Conservation (phyloP, 1,284 basidiomycete genomes). For the Irpex sp. region DNA sequence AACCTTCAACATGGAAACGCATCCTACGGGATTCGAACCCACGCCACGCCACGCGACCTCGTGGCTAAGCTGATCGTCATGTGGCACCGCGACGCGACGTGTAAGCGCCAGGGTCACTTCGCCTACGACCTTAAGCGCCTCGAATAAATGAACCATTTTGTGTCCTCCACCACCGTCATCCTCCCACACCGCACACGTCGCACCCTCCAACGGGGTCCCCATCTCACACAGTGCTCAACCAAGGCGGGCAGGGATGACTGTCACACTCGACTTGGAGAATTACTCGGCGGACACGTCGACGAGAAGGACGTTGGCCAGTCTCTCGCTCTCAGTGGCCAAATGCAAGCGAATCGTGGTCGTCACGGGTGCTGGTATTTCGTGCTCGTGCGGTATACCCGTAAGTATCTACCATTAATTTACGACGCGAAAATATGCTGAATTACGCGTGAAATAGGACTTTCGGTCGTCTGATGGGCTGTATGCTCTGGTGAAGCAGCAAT, state of each 20-base stretch:
- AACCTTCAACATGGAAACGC: neutral
- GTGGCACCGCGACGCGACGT: neutral
- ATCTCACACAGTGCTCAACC: neutral
- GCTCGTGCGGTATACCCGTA: slow-evolving; percentile 90
- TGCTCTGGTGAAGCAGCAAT: slow-evolving; percentile 79
- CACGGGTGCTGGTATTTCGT: slow-evolving; percentile 90
- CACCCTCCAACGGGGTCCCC: neutral
- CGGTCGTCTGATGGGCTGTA: slow-evolving; percentile 88
- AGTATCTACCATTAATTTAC: slow-evolving; percentile 26
- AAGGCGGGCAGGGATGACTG: slow-evolving; percentile 3
- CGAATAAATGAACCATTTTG: neutral
- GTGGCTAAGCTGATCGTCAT: neutral
- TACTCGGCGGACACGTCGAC: slow-evolving; percentile 43
- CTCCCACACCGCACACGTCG: neutral
- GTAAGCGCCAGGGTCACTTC: neutral
- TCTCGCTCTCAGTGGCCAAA: slow-evolving; percentile 78
- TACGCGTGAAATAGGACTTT: slow-evolving; percentile 63
- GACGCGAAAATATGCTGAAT: neutral
- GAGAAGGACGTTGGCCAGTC: slow-evolving; percentile 55
- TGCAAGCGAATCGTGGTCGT: slow-evolving; percentile 84
- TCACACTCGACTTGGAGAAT: slow-evolving; percentile 52
- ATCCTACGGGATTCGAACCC: neutral
- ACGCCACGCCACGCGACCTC: neutral
- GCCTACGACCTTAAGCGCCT: neutral
- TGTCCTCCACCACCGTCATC: neutral